A percentile compares a stretch with the other conserved stretches of the same genome.
These are phyloP conservation scores for Plantago elongata DNA, from an alignment of 257 asterid genomes.

Conservation along the genomic window DNA sequence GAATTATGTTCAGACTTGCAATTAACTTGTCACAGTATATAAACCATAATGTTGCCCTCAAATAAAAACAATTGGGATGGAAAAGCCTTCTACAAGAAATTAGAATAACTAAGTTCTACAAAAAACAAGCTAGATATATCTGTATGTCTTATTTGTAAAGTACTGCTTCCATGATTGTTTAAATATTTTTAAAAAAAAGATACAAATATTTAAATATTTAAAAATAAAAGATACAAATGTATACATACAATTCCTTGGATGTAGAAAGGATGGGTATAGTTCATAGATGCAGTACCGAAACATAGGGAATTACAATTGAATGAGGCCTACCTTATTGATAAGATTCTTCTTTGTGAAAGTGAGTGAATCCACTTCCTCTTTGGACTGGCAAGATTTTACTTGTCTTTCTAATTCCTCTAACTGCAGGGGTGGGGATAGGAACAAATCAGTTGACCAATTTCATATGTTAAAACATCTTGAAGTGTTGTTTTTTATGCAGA, in stretches of 20 bases:
- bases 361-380: conserved; percentile 77
- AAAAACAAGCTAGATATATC: too few relatives aligned
- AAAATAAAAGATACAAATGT: conserved; percentile 1
- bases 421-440: conserved; percentile 32
- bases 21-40: background rate
- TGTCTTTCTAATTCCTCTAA: conserved; percentile 57
- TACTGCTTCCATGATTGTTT: background rate
- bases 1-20: conserved; percentile 2
- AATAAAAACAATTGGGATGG: too few relatives aligned
- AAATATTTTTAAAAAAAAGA: too few relatives aligned
- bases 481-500: too few relatives aligned
- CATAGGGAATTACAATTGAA: conserved; percentile 3
- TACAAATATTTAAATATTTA: background rate
- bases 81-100: too few relatives aligned
- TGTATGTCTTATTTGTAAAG: too few relatives aligned
- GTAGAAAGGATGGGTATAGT: background rate
- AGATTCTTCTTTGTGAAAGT: conserved; percentile 75
- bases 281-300: conserved; percentile 2
- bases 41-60: background rate
- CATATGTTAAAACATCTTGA: background rate
- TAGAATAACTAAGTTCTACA: too few relatives aligned
- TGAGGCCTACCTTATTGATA: conserved; percentile 58
- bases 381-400: conserved; percentile 62
- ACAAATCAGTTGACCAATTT: background rate
- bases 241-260: background rate